These are phyloP conservation scores for Suillus sp. DNA, from an alignment of 768 basidiomycete genomes.

Conservation along the genomic window DNA sequence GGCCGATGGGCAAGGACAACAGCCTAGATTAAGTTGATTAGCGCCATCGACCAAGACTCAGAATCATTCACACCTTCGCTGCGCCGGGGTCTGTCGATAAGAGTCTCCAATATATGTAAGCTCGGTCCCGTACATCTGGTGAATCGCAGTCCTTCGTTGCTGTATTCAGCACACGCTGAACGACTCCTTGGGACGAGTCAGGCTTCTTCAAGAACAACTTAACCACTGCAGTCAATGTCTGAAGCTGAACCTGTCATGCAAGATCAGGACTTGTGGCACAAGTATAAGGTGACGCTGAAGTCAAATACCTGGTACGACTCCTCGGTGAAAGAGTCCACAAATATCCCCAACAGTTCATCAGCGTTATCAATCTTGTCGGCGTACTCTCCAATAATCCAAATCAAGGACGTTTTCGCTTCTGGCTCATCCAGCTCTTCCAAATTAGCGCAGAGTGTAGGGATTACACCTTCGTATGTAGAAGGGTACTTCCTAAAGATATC, in stretches of 20 bases:
- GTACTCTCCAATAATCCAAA: conserved; percentile 99
- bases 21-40: conserved; percentile 41
- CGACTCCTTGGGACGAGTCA: conserved; percentile 87
- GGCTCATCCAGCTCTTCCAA: conserved; percentile 97
- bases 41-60: conserved; percentile 2
- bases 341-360: conserved; percentile 85
- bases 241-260: conserved; percentile 60
- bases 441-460: conserved; percentile 91
- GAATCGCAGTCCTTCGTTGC: conserved; percentile 98
- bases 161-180: conserved; percentile 88
- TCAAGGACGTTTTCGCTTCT: conserved; percentile 95
- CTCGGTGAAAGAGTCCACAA: conserved; percentile 91
- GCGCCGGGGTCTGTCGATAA: conserved; percentile 93
- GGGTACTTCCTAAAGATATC: conserved; percentile 99
- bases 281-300: background rate
- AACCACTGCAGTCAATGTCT: conserved; percentile 92
- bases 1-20: conserved; percentile 92
- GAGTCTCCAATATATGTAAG: conserved; percentile 97
- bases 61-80: conserved; percentile 66
- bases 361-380: conserved; percentile 98
- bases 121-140: conserved; percentile 93
- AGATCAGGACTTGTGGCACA: background rate
- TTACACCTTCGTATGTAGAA: conserved; percentile 93
- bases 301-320: conserved; percentile 82
- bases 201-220: conserved; percentile 97